Evolutionary conservation across 345 rosid species (phyloP), one percentile per base, ranked within the genome.

Genomic region (Mercurialis annua): DNA sequence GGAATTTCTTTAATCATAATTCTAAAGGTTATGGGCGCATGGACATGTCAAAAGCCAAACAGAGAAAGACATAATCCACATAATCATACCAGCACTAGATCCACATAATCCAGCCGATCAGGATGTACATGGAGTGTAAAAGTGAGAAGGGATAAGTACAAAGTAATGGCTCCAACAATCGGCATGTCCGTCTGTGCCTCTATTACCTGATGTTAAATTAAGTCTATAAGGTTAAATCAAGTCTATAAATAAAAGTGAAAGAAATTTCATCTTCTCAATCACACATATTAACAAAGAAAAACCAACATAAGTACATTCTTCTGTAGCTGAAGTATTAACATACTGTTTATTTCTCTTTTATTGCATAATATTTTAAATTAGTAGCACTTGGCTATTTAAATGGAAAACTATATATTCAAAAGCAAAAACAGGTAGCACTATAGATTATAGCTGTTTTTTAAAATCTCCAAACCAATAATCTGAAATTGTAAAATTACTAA

Each of bases 71-170:
- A 67, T 63, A 59, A 52, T 51, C 20, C 27, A 24, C 18, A 40
- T 57, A 55, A 75, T 67, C 52, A 78, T 90, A 90, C 98, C 98
- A 93, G 76, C 51, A 93, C 98, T 89, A 89, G 93, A 78, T 94
- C 97, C 18, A 94, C 98, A 82, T 94, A 91, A 78, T 94, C 99
- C 48, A 94, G 98, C 62, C 92, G 91, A 71, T 91, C 98, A 42
- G 96, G 99, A 72, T 94, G 99, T 55, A 94, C 97, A 72, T 84
- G 95, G 48, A 94, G 96, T 56, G 98, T 87, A 77, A 94, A 94
- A 69, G 91, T 91, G 59, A 94, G 98, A 73, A 94, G 99, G 68
- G 98, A 91, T 3, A 90, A 90, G 79, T 92, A 91, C 69, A 94
- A 84, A 58, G 96, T 87, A 70, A 89, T 90, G 48, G 94, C 96